Percentiles rank a stretch among this genome's conserved stretches.
Conservation (phyloP, 345 rosid genomes). For the Aegle marmelos region DNA sequence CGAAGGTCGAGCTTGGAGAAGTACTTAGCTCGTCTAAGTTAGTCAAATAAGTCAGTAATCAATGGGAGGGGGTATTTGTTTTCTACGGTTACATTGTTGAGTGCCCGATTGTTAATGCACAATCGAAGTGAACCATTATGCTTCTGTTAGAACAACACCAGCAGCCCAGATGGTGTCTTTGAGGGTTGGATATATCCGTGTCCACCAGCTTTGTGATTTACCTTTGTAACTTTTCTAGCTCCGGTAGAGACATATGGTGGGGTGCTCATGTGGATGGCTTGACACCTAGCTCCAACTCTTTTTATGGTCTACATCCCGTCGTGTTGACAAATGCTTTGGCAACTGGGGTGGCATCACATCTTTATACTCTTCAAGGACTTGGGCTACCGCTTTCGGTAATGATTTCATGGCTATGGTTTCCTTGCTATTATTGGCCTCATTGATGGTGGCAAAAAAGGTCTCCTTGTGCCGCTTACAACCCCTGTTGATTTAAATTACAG, state of each 20-base stretch:
- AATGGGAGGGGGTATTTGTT: not conserved
- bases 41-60: not conserved
- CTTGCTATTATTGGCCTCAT: accelerated
- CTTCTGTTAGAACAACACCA: accelerated
- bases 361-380: too few relatives aligned
- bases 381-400: too few relatives aligned
- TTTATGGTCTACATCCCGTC: too few relatives aligned
- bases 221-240: too few relatives aligned
- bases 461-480: accelerated
- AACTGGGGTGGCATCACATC: too few relatives aligned
- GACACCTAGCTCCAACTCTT: too few relatives aligned
- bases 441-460: not conserved
- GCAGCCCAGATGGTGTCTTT: too few relatives aligned
- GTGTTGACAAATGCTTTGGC: too few relatives aligned
- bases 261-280: accelerated
- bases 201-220: too few relatives aligned
- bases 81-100: not conserved
- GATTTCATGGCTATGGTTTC: too few relatives aligned
- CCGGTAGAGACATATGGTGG: accelerated
- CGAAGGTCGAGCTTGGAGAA: not conserved
- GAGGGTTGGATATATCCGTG: too few relatives aligned
- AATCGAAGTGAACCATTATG: not conserved
- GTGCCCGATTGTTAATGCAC: not conserved
- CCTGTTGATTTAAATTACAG: not conserved
- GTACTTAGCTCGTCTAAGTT: not conserved